Conservation (phyloP, 352 stramenopile genomes). For the Phytophthora citrophthora region DNA sequence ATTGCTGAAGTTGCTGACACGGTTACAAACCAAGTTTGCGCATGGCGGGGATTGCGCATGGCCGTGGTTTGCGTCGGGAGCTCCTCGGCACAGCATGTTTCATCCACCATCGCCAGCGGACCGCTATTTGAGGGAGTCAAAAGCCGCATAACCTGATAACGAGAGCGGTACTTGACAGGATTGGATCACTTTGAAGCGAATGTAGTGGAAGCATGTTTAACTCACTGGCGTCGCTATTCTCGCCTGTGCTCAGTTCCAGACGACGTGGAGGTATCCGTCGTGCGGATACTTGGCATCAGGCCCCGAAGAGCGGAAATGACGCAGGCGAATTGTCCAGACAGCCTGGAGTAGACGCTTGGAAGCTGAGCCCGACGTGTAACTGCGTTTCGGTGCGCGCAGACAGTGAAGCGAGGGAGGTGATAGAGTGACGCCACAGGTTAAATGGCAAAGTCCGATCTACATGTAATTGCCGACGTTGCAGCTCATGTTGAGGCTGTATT, state of each 20-base stretch:
- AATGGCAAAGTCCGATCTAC: too few species aligned
- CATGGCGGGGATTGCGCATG: background rate
- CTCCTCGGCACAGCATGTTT: background rate
- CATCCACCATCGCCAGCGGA: background rate
- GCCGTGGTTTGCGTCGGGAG: background rate
- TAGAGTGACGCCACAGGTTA: background rate
- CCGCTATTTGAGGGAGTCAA: background rate
- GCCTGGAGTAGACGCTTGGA: background rate
- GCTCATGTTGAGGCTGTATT: too few species aligned
- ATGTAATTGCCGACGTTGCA: too few species aligned
- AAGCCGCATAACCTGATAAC: background rate
- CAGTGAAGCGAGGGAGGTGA: too few species aligned
- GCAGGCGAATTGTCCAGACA: constrained; percentile 4
- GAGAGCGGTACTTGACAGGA: background rate
- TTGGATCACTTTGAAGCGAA: background rate
- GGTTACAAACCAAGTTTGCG: background rate
- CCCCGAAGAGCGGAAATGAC: constrained; percentile 7
- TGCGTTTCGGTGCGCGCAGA: constrained; percentile 13
- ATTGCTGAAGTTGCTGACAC: constrained; percentile 14
- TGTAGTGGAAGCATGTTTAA: background rate
- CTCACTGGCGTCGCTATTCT: background rate
- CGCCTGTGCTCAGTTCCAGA: background rate
- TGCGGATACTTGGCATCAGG: background rate
- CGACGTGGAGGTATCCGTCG: background rate
- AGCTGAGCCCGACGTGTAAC: constrained; percentile 21